Conservation (phyloP, 2,329 filamentous ascomycete genomes). For the Ceratocystis lukuohia region DNA sequence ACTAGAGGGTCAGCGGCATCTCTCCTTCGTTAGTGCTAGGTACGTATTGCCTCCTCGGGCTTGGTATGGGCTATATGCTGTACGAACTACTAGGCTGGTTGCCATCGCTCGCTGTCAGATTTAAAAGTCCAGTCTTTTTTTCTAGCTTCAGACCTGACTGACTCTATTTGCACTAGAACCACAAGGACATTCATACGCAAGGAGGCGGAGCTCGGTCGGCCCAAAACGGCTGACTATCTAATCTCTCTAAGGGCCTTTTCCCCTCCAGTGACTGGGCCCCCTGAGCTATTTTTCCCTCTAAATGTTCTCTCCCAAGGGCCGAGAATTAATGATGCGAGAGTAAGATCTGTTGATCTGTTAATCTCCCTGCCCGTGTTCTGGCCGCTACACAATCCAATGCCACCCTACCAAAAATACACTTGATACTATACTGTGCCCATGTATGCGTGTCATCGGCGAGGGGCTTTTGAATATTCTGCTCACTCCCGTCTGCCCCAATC, state of each 20-base stretch:
- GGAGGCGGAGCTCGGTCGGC: background rate
- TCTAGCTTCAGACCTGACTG: background rate
- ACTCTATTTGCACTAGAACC: background rate
- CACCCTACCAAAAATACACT: background rate
- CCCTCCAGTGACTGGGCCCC: background rate
- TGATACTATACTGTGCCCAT: background rate
- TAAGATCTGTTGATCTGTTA: background rate
- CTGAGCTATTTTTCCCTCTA: constrained; percentile 2
- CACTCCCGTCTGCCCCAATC: background rate
- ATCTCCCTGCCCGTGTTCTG: background rate
- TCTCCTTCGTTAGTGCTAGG: background rate
- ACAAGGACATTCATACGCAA: background rate
- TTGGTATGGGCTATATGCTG: background rate
- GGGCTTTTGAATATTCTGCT: background rate
- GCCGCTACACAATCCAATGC: background rate
- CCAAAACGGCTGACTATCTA: background rate
- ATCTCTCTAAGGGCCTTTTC: background rate
- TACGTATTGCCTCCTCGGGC: background rate
- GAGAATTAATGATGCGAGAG: background rate
- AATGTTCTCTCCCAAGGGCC: background rate
- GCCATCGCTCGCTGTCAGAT: background rate
- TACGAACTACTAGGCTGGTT: background rate
- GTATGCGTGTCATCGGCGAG: background rate
- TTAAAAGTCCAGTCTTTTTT: background rate
- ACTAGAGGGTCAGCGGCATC: background rate